Base-by-base conservation (phyloP, 768 basidiomycete genomes). In the Suillus lakei region DNA sequence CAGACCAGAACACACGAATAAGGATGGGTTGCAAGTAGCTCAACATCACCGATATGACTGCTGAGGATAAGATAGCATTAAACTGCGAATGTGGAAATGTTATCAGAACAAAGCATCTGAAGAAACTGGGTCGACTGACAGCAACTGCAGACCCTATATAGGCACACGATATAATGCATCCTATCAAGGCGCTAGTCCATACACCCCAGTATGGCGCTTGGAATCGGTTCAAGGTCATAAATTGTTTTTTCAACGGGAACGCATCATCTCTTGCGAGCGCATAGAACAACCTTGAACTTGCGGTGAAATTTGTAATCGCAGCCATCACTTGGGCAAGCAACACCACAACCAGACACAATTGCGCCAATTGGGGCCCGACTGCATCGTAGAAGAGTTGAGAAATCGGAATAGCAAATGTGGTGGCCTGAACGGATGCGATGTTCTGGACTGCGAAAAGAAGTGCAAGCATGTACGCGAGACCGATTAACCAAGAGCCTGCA, bases 341-440 rank as follows among this genome's bases (percentile, higher is more conserved):
- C 61, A 87, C 78, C 36, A 88, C 78, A 3, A 82, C 76, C 26
- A 88, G 77, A 67, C 85, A 86, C 77, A 87, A 75, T 41, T 86
- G 70, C 30, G 85, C 79, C 58, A 86, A 73, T 56, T 70, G 71
- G 63, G 70, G 70, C 23, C 86, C 86, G 1, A 84, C 83, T 9
- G 86, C 85, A 65, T 87, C 86, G 66, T 80, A 80, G 71, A 83
- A 88, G 21, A 88, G 74, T 70, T 88, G 86, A 15, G 86, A 85
- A 67, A 87, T 86, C 5, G 87, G 86, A 61, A 88, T 83, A 18
- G 86, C 84, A 65, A 79, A 84, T 21, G 79, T 69, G 12, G 86
- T 86, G 0, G 74, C 74, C 68, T 86, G 84, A 6, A 88, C 82
- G 60, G 68, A 79, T 0, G 80, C 58, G 68, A 87, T 84, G 68